Evolutionary conservation across 163 green algal species (phyloP).

Genomic region (Chlorella variabilis): DNA sequence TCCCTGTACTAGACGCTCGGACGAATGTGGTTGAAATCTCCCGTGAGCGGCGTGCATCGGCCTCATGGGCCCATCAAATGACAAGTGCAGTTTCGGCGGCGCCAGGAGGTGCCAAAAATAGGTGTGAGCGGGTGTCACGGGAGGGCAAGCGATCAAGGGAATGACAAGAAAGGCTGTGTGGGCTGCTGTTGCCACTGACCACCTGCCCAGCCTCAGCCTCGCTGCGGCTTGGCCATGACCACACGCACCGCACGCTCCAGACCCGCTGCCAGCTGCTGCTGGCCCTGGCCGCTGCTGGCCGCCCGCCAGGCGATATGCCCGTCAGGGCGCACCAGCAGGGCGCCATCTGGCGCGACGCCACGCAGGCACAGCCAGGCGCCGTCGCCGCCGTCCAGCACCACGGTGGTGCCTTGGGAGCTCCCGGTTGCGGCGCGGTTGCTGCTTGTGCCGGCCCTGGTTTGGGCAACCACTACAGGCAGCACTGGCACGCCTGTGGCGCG

Average conservation of each 20-base stretch:
- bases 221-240: slow-evolving; percentile 8
- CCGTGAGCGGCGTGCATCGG: too few relatives aligned
- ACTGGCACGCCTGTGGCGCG: slow-evolving; percentile 11
- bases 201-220: too few relatives aligned
- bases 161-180: too few relatives aligned
- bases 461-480: background rate
- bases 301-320: slow-evolving; percentile 80
- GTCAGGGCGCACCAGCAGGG: slow-evolving; percentile 80
- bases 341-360: slow-evolving; percentile 28
- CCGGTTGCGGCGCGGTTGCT: background rate
- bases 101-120: too few relatives aligned
- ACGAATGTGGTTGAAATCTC: too few relatives aligned
- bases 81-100: too few relatives aligned
- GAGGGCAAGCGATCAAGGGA: too few relatives aligned
- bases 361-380: slow-evolving; percentile 16
- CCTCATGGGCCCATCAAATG: too few relatives aligned
- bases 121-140: too few relatives aligned
- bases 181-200: too few relatives aligned
- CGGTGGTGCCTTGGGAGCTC: background rate
- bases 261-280: background rate
- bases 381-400: background rate
- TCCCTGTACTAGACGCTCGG: too few relatives aligned
- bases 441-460: background rate
- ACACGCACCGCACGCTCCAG: background rate
- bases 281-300: background rate